Conservation (phyloP, 495 filamentous ascomycete species). For the Penicillium silybi region DNA sequence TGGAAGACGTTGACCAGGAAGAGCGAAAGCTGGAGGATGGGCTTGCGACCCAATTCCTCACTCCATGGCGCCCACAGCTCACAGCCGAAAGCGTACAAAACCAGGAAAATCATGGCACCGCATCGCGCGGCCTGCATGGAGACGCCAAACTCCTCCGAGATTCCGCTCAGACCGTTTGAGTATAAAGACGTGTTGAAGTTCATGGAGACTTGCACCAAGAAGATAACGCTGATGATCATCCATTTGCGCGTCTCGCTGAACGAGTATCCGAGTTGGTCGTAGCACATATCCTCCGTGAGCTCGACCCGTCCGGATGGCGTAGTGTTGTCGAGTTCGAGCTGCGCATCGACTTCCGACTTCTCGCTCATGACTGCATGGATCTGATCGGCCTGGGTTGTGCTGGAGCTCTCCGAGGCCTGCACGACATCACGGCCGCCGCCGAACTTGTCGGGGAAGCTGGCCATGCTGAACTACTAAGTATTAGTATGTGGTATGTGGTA, state of each 20-base stretch:
- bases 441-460: slow-evolving; percentile 17
- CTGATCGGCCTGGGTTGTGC: slow-evolving; percentile 32
- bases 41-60: slow-evolving; percentile 57
- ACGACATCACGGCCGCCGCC: slow-evolving; percentile 24
- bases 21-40: slow-evolving; percentile 51
- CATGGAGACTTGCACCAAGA: slow-evolving; percentile 55
- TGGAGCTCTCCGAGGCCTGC: slow-evolving; percentile 33
- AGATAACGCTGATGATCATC: slow-evolving; percentile 59
- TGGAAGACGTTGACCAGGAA: slow-evolving; percentile 59
- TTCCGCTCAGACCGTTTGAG: slow-evolving; percentile 48
- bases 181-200: slow-evolving; percentile 57
- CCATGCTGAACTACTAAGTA: slow-evolving; percentile 13
- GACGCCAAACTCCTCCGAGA: slow-evolving; percentile 46
- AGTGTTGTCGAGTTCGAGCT: slow-evolving; percentile 24
- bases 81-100: slow-evolving; percentile 61
- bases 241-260: slow-evolving; percentile 54
- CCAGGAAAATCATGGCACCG: slow-evolving; percentile 56
- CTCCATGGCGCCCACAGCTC: slow-evolving; percentile 67
- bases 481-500: not conserved
- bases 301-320: slow-evolving; percentile 33
- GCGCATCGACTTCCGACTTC: slow-evolving; percentile 21
- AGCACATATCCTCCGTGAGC: slow-evolving; percentile 55
- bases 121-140: slow-evolving; percentile 50
- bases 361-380: slow-evolving; percentile 20
- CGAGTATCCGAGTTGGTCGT: slow-evolving; percentile 52